A percentile compares a stretch with the other conserved stretches of the same genome.
These are phyloP conservation scores for Immersiella caudata DNA, from an alignment of 495 filamentous ascomycete genomes.

Conservation along the genomic window DNA sequence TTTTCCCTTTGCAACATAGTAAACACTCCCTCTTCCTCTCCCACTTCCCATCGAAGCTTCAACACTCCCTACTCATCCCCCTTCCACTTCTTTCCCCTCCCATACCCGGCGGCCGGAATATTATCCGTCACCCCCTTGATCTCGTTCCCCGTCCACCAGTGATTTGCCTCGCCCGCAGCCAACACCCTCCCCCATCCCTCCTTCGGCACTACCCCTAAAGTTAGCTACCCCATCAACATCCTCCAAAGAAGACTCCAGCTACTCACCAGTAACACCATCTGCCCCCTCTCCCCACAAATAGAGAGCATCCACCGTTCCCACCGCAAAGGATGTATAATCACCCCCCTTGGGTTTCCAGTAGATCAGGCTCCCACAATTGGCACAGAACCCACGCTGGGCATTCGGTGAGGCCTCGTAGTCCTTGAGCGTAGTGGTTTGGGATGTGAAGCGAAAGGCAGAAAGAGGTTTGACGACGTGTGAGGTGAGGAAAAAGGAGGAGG, in stretches of 20 bases:
- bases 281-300: conserved; percentile 40
- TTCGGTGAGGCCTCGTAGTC: conserved; percentile 34
- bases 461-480: conserved; percentile 25
- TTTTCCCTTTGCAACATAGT: background rate
- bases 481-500: conserved; percentile 39
- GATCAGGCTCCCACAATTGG: conserved; percentile 41
- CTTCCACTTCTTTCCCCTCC: conserved; percentile 18
- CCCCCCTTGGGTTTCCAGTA: conserved; percentile 37
- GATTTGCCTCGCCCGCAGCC: conserved; percentile 27
- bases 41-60: no score
- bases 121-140: conserved; percentile 44
- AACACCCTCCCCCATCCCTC: conserved; percentile 39
- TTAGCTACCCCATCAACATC: no score
- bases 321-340: conserved; percentile 28
- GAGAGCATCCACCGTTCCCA: conserved; percentile 42
- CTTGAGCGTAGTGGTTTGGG: conserved; percentile 31
- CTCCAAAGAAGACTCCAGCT: no score
- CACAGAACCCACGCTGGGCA: conserved; percentile 42
- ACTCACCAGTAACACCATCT: background rate
- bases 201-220: conserved; percentile 31
- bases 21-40: background rate
- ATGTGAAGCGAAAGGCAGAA: conserved; percentile 29
- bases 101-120: conserved; percentile 21
- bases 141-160: conserved; percentile 40
- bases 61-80: background rate